These are phyloP conservation scores for Corchorus olitorius DNA, from an alignment of 345 rosid genomes.

Conservation along the genomic window DNA sequence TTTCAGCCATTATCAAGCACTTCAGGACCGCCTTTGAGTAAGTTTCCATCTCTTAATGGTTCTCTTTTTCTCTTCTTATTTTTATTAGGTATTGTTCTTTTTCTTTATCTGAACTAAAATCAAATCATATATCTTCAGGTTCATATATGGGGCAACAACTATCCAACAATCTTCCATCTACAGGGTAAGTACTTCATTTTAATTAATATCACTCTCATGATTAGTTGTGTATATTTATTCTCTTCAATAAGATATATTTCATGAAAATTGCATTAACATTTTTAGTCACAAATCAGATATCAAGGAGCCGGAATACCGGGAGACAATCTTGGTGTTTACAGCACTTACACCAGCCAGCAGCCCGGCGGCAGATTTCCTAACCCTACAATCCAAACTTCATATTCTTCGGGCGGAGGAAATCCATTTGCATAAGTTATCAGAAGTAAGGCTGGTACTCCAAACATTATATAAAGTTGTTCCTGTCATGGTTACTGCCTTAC, in stretches of 20 bases:
- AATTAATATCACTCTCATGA: background rate
- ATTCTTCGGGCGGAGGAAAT: background rate
- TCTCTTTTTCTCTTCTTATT: background rate
- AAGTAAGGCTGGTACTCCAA: background rate
- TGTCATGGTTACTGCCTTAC: too few relatives aligned
- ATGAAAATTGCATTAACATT: background rate
- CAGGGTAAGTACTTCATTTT: background rate
- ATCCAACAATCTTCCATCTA: background rate
- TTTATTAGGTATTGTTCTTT: background rate
- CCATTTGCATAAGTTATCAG: background rate
- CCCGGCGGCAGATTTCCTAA: background rate
- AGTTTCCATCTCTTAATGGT: background rate
- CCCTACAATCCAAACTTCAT: background rate
- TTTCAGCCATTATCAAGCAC: background rate
- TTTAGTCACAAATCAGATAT: background rate
- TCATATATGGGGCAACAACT: background rate
- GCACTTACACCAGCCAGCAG: background rate
- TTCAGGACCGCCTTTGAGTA: background rate
- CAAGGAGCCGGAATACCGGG: background rate
- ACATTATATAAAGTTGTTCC: too few relatives aligned
- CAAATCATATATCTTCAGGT: background rate
- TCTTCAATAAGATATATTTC: too few relatives aligned
- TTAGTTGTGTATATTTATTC: too few relatives aligned
- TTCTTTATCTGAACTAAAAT: background rate
- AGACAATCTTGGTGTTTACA: background rate